These are phyloP conservation scores for Lavandula angustifolia DNA, from an alignment of 257 asterid genomes.

Conservation along the genomic window DNA sequence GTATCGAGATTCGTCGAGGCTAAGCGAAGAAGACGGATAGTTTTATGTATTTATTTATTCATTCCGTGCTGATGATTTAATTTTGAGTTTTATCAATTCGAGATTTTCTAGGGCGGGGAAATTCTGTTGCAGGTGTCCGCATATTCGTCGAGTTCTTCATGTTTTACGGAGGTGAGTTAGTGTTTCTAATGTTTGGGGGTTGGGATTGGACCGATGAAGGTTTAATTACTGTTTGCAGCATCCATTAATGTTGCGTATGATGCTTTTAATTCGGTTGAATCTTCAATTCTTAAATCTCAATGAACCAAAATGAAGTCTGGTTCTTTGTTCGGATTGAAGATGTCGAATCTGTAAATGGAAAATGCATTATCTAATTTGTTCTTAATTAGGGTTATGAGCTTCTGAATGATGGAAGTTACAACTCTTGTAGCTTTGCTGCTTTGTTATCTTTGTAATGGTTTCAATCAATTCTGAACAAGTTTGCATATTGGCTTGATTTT, in stretches of 20 bases:
- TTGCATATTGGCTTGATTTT: background rate
- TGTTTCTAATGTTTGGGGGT: background rate
- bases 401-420: background rate
- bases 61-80: no score
- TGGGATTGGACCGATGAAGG: slow-evolving; percentile 2
- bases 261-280: slow-evolving; percentile 24
- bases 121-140: background rate
- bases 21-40: slow-evolving; percentile 19
- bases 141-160: background rate
- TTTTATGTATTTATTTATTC: no score
- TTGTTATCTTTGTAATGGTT: background rate
- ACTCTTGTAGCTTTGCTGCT: background rate
- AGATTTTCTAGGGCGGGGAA: slow-evolving; percentile 12
- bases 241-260: background rate
- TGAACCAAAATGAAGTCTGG: background rate
- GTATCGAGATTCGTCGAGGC: background rate
- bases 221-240: background rate
- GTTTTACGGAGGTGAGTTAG: background rate
- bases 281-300: background rate
- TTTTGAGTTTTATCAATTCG: background rate
- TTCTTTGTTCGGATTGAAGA: background rate
- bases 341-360: no score
- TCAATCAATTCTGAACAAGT: background rate
- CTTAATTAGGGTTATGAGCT: background rate
- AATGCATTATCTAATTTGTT: background rate